Base-by-base conservation (phyloP, 495 filamentous ascomycete genomes). In the Sordaria brevicollis region DNA sequence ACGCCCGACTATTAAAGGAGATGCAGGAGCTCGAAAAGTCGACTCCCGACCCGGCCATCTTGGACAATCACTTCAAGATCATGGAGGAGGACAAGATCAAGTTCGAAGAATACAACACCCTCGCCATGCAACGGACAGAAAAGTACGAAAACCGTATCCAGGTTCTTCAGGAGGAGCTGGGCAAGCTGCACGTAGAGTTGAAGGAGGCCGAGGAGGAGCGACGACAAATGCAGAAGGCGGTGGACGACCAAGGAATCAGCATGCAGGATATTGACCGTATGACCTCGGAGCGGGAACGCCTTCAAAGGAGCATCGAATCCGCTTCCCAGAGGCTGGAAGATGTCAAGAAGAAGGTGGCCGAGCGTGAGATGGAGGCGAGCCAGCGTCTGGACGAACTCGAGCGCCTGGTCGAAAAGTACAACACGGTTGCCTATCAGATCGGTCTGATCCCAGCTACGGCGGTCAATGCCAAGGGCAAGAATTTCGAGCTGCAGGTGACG, bases 221-320 rank as follows among this genome's bases (percentile, higher is more conserved):
- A 67, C 80, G 85, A n/a, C 84, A 86, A 19, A 86, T 98, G 33
- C 93, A 97, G 76, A 86, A 89, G 36, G 89, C 90, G 17, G 91
- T 99, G 41, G 94, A 98, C 76, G 89, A 89, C 71, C 92, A 96
- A 76, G 95, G 94, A 4, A 93, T 99, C 73, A 95, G 92, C 65
- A 94, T 96, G 75, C 90, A 92, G 78, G 96, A 98, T 83, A 97
- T 99, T 78, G 95, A 99, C 84, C 94, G 93, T 75, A 97, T 99
- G 94, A 96, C 92, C 72, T 89, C 90, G 25, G 95, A 98, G 78
- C 89, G 94, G 36, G 95, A 98, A 76, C 90, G 96, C 13, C 86
- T 98, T 36, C 91, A 95, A 67, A 94, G 90, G 74, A 90, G 87
- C 41, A 89, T 96, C 66, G 91, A 96, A 69, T 85, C 90, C 11